Evolutionary conservation across 2,329 filamentous ascomycete species (phyloP), one percentile per base, ranked within the genome.

Genomic region (Stemphylium beticola): DNA sequence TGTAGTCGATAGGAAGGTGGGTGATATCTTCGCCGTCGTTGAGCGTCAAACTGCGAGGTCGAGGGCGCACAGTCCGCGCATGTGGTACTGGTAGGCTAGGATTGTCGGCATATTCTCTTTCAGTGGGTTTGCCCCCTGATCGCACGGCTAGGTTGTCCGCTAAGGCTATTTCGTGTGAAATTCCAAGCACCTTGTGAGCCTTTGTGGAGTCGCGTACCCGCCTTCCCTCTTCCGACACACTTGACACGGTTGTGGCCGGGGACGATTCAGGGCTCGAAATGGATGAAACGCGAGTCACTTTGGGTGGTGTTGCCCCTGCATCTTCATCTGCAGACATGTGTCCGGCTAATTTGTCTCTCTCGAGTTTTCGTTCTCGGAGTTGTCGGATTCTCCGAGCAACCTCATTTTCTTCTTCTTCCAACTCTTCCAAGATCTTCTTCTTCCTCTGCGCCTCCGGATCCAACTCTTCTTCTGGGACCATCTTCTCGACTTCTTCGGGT

Each of bases 351-450:
- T 75, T 77, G 40, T 85, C 80, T 55, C 83, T 79, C 64, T 79
- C 78, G 69, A 83, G 77, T 60, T 85, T 83, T 58, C 83, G 82
- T 61, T 83, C 80, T 64, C 82, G 82, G 29, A 87, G 68, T 62
- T 87, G 79, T 63, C 81, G 79, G 45, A 87, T 87, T 38, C 82
- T 77, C 50, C 81, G 81, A 32, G 81, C 83, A 6, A 87, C 84
- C 36, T 84, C 79, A 59, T 82, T 84, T 24, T 85, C 82, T 50
- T 79, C 80, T 34, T 67, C 65, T 51, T 73, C 71, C 36, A 74
- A 46, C 42, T 74, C 72, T 40, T 66, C 66, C 14, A 74, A 49
- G 24, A 73, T 65, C 41, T 67, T 69, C 22, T 69, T 67, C 44
- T 71, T 66, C 40, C 59, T 59, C 31, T 51, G 47, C 15, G 60